A percentile compares a stretch with the other conserved stretches of the same genome.
phyloP scores from a whole-genome alignment of 352 stramenopile genomes.

The Elongisporangium prolatum region DNA sequence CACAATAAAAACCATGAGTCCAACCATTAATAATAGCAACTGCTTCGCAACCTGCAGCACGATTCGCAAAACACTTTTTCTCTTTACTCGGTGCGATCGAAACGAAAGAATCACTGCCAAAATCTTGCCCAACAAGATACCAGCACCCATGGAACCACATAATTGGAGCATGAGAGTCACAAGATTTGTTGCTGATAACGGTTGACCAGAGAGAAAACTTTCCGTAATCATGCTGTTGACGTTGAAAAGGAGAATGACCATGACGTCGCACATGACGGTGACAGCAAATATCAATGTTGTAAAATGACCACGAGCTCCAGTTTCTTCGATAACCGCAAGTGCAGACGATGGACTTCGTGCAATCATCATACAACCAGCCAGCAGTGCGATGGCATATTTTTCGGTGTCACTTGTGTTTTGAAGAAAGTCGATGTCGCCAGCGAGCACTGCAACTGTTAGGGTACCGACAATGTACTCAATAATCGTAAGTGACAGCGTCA shows the following conservation, averaged over 20 bases:
- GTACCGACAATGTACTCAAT: constrained; percentile 64
- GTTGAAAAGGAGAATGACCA: constrained; percentile 72
- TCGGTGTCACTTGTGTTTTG: constrained; percentile 53
- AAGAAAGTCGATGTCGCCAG: constrained; percentile 57
- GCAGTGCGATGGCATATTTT: constrained; percentile 53
- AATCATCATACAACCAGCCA: constrained; percentile 72
- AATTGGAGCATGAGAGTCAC: constrained; percentile 30
- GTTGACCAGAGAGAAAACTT: constrained; percentile 28
- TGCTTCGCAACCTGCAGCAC: constrained; percentile 44
- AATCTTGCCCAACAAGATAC: constrained; percentile 44
- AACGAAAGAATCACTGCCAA: constrained; percentile 53
- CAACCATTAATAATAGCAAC: constrained; percentile 51
- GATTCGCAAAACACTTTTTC: constrained; percentile 38
- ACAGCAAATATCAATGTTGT: constrained; percentile 66
- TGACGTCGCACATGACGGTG: constrained; percentile 66
- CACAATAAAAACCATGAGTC: constrained; percentile 54
- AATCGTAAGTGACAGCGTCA: constrained; percentile 48
- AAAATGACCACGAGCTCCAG: constrained; percentile 55
- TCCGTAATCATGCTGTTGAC: constrained; percentile 69
- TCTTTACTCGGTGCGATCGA: constrained; percentile 41
- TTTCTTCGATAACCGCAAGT: constrained; percentile 66
- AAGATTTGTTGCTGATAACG: constrained; percentile 41
- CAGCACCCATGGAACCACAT: constrained; percentile 41
- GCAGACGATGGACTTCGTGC: constrained; percentile 60
- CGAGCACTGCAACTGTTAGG: constrained; percentile 54